phyloP scores from a whole-genome alignment of 202 grass and related monocot genomes.

The Panicum hallii region DNA sequence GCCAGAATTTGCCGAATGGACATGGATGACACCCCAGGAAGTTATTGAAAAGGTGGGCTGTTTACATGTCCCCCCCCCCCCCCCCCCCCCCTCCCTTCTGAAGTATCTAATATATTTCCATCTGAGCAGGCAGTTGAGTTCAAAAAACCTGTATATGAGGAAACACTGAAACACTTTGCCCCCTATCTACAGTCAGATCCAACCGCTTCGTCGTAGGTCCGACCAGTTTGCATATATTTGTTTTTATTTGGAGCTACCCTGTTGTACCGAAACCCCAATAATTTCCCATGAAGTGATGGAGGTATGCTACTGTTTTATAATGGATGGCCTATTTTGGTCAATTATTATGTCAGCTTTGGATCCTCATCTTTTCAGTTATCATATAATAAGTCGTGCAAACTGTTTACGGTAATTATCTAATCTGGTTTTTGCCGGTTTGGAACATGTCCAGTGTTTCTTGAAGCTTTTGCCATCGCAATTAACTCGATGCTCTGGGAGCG shows the following conservation, averaged over 20 bases:
- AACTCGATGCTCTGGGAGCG: neutral
- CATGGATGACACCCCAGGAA: slow-evolving; percentile 81
- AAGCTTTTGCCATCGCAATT: neutral
- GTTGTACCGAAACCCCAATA: neutral
- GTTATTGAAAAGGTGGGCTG: slow-evolving; percentile 78
- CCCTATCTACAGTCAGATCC: slow-evolving; percentile 74
- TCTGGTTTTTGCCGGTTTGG: neutral
- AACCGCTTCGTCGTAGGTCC: slow-evolving; percentile 37
- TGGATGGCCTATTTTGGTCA: neutral
- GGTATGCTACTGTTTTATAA: neutral
- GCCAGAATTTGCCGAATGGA: slow-evolving; percentile 85
- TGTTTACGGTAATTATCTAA: neutral
- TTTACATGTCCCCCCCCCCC: neutral
- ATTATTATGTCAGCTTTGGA: slow-evolving; percentile 2
- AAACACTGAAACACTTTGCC: slow-evolving; percentile 68
- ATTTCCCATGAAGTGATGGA: neutral
- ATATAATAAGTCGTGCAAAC: neutral
- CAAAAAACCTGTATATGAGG: slow-evolving; percentile 89
- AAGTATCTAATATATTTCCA: slow-evolving; percentile 24
- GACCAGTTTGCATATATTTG: neutral
- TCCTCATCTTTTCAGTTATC: neutral
- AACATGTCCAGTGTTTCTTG: neutral
- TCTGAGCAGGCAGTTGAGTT: slow-evolving; percentile 79
- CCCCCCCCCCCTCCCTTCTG: neutral
- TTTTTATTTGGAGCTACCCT: neutral